Base-by-base conservation (phyloP, 371 early-diverging fungal genomes). In the Lichtheimia ramosa region DNA sequence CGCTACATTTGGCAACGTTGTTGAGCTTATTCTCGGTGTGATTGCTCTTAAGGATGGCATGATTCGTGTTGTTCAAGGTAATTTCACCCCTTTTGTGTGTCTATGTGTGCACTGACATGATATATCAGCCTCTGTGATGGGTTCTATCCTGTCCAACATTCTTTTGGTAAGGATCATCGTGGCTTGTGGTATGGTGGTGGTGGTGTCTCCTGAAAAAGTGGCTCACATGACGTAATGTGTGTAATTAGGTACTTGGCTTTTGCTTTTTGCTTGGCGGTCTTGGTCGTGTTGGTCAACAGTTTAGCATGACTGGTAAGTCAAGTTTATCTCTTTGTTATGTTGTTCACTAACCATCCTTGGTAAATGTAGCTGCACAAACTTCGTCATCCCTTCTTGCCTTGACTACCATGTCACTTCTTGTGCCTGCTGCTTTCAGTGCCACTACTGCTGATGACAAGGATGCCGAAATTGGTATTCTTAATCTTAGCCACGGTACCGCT, bases 11-110 rank as follows among this genome's bases (percentile, higher is more conserved):
- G 83, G 93, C 76, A 73, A 93, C 59, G 92, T 92, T 14, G 92
- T 95, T 40, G 97, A 96, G 71, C 68, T 93, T 57, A 84, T 92
- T 56, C 74, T 94, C 41, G 87, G 88, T 16, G 81, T 96, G 51
- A 71, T 95, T 62, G 96, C 97, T 8, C 77, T 96, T 46, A 79
- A 81, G 28, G 75, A 88, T 56, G 92, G 91, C 24, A 74, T 92
- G 54, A 74, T 95, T 20, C 77, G 78, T n/a, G 92, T 96, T 24
- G 95, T 94, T 50, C 93, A 95, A 77, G 79, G 79, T 78, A 46
- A 18, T 16, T 46, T 2, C 46, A 14, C 10, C 5, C 7, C 5
- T 16, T 15, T 4, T 23, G 23, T 21, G 2, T 24, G 23, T 51
- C 8, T 51, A n/a, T 34, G 21, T 50, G 20, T 54, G 14, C 41